These are phyloP conservation scores for Calonectria naviculata DNA, from an alignment of 2,329 filamentous ascomycete genomes.

Conservation along the genomic window DNA sequence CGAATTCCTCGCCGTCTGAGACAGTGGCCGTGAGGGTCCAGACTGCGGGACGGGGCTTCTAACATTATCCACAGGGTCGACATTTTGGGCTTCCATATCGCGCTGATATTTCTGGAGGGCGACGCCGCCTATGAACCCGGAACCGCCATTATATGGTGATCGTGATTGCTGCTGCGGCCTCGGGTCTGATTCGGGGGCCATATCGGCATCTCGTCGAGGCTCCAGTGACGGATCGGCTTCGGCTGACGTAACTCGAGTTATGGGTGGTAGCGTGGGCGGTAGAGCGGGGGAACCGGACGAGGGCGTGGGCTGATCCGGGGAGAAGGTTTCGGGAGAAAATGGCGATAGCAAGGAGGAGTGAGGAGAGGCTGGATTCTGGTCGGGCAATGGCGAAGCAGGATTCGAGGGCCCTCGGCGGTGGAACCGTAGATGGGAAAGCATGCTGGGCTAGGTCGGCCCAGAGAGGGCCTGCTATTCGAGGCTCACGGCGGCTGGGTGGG, in stretches of 20 bases:
- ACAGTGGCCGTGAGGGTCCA: slow-evolving; percentile 43
- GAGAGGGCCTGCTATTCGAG: slow-evolving; percentile 26
- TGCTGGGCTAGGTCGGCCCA: slow-evolving; percentile 42
- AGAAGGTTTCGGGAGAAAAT: slow-evolving; percentile 52
- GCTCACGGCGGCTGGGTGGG: slow-evolving; percentile 31
- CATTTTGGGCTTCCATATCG: slow-evolving; percentile 43
- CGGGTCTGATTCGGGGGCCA: slow-evolving; percentile 32
- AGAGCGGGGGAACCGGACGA: slow-evolving; percentile 50
- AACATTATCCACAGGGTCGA: slow-evolving; percentile 30
- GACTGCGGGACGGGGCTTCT: slow-evolving; percentile 34
- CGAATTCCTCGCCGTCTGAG: slow-evolving; percentile 40
- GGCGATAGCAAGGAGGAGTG: slow-evolving; percentile 53
- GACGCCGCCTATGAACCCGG: slow-evolving; percentile 66
- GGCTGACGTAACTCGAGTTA: slow-evolving; percentile 59
- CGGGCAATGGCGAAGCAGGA: slow-evolving; percentile 64
- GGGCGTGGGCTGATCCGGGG: slow-evolving; percentile 48
- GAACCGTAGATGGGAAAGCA: slow-evolving; percentile 68
- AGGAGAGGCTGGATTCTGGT: slow-evolving; percentile 56
- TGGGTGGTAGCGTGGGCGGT: slow-evolving; percentile 63
- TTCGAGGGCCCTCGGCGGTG: slow-evolving; percentile 68
- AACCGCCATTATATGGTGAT: slow-evolving; percentile 50
- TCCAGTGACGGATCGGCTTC: slow-evolving; percentile 44
- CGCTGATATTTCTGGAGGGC: slow-evolving; percentile 63
- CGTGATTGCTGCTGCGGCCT: slow-evolving; percentile 42
- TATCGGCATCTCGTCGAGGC: slow-evolving; percentile 38